A percentile compares a stretch with the other conserved stretches of the same genome.
phyloP scores from a whole-genome alignment of 352 stramenopile species.

The Globisporangium uncinulatum region DNA sequence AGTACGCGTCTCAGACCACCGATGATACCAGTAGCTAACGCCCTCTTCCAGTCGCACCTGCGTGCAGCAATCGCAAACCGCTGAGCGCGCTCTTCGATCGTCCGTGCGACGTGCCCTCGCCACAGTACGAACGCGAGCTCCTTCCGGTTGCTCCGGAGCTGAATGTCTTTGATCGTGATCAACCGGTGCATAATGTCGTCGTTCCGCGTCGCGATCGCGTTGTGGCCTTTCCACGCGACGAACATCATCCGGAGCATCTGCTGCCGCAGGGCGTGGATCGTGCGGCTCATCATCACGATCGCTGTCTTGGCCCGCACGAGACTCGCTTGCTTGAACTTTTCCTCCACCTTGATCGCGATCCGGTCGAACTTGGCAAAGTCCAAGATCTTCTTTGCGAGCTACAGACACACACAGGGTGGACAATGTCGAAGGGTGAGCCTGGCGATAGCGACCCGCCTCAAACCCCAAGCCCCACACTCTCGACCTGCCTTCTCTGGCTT shows the following conservation, averaged over 20 bases:
- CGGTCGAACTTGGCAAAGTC: conserved; percentile 79
- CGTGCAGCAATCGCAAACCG: conserved; percentile 51
- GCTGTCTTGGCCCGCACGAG: conserved; percentile 64
- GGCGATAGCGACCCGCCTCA: too few relatives aligned
- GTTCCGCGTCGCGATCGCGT: conserved; percentile 34
- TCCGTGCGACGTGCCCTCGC: conserved; percentile 42
- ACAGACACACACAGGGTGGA: not conserved
- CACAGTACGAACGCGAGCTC: conserved; percentile 50
- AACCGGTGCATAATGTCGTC: conserved; percentile 51
- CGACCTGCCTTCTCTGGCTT: conserved; percentile 37
- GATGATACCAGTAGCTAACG: not conserved
- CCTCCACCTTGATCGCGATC: conserved; percentile 65
- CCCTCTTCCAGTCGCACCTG: conserved; percentile 16
- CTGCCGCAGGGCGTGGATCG: conserved; percentile 38
- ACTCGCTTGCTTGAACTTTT: conserved; percentile 73
- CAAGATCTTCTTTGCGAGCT: conserved; percentile 68
- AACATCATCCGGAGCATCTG: conserved; percentile 80
- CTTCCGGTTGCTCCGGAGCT: conserved; percentile 36
- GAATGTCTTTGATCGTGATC: conserved; percentile 64
- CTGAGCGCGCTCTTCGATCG: conserved; percentile 54
- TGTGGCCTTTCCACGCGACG: conserved; percentile 64
- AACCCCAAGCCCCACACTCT: not conserved
- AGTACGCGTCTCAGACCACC: not conserved
- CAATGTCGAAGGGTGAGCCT: too few relatives aligned
- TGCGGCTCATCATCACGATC: conserved; percentile 83